Evolutionary conservation across 495 filamentous ascomycete genomes (phyloP).

Genomic region (Aspergillus panamensis): DNA sequence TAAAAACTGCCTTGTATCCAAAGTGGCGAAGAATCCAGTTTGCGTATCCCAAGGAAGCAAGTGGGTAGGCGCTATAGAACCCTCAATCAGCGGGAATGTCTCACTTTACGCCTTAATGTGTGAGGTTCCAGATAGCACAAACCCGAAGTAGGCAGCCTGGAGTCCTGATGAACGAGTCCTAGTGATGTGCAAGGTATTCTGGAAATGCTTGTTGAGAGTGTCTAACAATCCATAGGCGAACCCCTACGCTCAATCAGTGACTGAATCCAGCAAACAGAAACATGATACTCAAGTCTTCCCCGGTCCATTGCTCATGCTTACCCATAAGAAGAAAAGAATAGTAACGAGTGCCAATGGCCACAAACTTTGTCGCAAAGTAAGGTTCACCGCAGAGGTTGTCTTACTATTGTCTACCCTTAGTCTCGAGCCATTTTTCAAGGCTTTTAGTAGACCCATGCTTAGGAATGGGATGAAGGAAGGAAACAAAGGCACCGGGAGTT

Average conservation of each 20-base stretch:
- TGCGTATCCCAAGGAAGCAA: conserved; percentile 58
- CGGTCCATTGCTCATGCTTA: conserved; percentile 6
- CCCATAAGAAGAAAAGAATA: conserved; percentile 73
- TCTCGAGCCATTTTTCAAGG: conserved; percentile 35
- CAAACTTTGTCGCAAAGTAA: conserved; percentile 57
- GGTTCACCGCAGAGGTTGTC: conserved; percentile 53
- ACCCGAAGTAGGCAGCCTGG: conserved; percentile 54
- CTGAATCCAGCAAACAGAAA: neutral
- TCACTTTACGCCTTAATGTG: neutral
- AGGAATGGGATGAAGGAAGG: neutral
- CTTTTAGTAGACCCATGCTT: conserved; percentile 28
- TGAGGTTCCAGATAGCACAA: neutral
- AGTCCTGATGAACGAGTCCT: conserved; percentile 50
- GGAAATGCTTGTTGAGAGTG: conserved; percentile 53
- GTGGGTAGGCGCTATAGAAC: conserved; percentile 48
- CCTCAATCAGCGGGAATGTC: neutral
- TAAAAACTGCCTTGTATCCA: conserved; percentile 53
- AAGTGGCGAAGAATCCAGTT: conserved; percentile 53
- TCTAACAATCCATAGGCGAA: conserved; percentile 50
- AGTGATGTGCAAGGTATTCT: conserved; percentile 50
- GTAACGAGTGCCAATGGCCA: conserved; percentile 47
- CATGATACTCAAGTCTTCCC: neutral
- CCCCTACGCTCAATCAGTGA: conserved; percentile 32
- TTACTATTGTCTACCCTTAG: conserved; percentile 42
- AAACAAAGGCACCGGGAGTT: neutral